Evolutionary conservation across 2,329 filamentous ascomycete species (phyloP), one percentile per base, ranked within the genome.

Genomic region (Pseudohalonectria lignicola): DNA sequence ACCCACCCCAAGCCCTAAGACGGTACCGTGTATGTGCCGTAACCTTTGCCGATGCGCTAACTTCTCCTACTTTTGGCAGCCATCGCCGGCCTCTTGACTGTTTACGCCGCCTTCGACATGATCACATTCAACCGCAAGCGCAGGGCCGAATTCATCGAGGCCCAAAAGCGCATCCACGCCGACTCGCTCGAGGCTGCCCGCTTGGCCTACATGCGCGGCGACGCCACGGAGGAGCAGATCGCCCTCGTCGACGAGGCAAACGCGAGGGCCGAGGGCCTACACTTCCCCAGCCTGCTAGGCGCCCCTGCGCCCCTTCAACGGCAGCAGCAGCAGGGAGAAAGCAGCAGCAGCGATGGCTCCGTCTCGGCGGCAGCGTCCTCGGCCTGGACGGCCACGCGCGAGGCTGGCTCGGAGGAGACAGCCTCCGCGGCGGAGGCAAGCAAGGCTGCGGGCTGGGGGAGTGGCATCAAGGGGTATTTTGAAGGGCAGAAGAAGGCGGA

Each of bases 61-160:
- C 26, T 35, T 13, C 12, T 26, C 8, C 12, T 30, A 18, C 28
- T 35, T 16, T 36, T 17, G 18, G 4, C 42, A 76, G 72, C 62
- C 36, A 61, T 77, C 43, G 71, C 71, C 43, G 63, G 66, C 45
- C 60, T 76, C 20, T 62, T 74, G 30, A 76, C 71, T 39, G 58
- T 67, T 44, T 78, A 76, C 61, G 74, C 74, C 26, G 68, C 73
- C 15, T 68, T 64, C 60, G 74, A 78, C 55, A 78, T 78, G 74
- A 62, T 76, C 43, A 61, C 64, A 39, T 71, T 72, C 56, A 78
- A 78, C 63, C 69, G 68, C 49, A 67, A 70, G 57, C 71, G 73
- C 49, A 72, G 71, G 50, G 60, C 57, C 50, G 74, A 78, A 54
- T 78, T 75, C 62, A 51, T 70, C 49, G 66, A 71, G 41, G 62